These are phyloP conservation scores for Taphrina wiesneri DNA, from an alignment of 1,139 yeast species.

Conservation along the genomic window DNA sequence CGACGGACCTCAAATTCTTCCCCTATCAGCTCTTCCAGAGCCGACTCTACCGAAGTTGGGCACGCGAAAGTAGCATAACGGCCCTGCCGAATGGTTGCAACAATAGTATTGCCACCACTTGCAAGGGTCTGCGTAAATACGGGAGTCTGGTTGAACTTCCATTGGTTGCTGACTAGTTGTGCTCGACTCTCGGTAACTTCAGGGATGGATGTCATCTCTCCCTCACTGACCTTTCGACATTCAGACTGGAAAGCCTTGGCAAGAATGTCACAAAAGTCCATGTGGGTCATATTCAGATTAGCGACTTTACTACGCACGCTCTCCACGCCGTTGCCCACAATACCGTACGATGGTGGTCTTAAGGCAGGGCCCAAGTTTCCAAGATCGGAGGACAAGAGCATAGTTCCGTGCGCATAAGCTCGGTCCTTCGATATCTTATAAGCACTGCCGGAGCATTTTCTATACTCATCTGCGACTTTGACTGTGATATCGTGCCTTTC, in stretches of 20 bases:
- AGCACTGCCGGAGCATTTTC: constrained; percentile 86
- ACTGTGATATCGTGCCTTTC: constrained; percentile 73
- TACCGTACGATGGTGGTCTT: constrained; percentile 51
- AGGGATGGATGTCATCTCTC: constrained; percentile 10
- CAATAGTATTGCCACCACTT: neutral
- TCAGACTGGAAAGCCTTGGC: constrained; percentile 52
- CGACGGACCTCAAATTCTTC: neutral
- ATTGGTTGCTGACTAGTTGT: constrained; percentile 58
- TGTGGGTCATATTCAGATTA: constrained; percentile 56
- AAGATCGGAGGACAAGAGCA: constrained; percentile 72
- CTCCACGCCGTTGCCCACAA: constrained; percentile 64
- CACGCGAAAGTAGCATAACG: neutral
- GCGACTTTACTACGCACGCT: constrained; percentile 78
- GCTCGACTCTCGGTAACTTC: constrained; percentile 6
- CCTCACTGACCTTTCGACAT: constrained; percentile 41
- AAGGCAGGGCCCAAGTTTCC: constrained; percentile 60
- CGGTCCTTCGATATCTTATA: constrained; percentile 79
- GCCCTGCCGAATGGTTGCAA: constrained; percentile 6
- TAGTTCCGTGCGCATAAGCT: constrained; percentile 95
- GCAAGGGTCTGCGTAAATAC: constrained; percentile 52
- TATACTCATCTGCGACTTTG: constrained; percentile 43
- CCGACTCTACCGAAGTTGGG: neutral
- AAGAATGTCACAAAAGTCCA: constrained; percentile 55
- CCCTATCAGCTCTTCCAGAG: neutral
- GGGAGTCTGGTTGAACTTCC: constrained; percentile 76